Conservation (phyloP, 805 yeast species). For the Candida caryicola region DNA sequence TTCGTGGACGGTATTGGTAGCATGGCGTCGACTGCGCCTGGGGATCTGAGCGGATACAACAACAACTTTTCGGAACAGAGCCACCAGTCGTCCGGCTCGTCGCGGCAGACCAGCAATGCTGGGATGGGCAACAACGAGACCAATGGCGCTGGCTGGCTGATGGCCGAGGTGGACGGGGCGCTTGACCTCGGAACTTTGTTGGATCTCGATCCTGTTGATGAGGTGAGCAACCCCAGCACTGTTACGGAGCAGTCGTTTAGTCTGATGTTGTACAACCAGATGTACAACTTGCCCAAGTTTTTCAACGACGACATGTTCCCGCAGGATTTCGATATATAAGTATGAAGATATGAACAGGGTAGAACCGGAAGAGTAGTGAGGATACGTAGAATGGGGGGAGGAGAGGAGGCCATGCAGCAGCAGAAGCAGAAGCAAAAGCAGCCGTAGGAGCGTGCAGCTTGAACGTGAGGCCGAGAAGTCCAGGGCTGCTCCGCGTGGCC, state of each 20-base stretch:
- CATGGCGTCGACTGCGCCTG: neutral
- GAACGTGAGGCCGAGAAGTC: too few species aligned
- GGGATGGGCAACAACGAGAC: neutral
- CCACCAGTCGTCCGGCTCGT: neutral
- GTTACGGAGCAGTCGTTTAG: constrained; percentile 7
- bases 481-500: too few species aligned
- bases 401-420: too few species aligned
- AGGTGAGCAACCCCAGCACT: neutral
- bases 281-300: constrained; percentile 16
- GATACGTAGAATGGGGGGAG: too few species aligned
- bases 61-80: neutral
- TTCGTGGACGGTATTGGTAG: neutral
- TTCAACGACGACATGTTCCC: neutral
- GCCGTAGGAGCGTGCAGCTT: too few species aligned
- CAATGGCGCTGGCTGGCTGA: neutral
- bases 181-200: neutral
- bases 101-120: neutral
- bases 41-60: neutral
- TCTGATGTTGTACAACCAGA: constrained; percentile 5
- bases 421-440: too few species aligned
- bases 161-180: neutral
- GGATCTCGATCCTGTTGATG: neutral
- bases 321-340: too few species aligned
- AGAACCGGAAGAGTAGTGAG: too few species aligned
- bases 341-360: too few species aligned